These are phyloP conservation scores for Meredithiella fracta DNA, from an alignment of 2,329 filamentous ascomycete species.

Conservation along the genomic window DNA sequence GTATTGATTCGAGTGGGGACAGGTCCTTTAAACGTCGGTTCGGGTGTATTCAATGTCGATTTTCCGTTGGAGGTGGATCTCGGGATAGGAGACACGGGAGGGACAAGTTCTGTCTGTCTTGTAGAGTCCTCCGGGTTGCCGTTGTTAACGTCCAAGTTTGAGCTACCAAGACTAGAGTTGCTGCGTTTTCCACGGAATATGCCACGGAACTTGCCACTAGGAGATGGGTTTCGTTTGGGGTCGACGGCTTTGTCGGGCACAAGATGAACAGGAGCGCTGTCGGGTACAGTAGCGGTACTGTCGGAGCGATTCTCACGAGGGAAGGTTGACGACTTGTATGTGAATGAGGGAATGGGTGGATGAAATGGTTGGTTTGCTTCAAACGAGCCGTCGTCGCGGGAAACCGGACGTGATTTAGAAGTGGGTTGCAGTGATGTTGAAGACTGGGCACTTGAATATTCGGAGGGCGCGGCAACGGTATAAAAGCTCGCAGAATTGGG, in stretches of 20 bases:
- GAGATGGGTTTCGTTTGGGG: constrained; percentile 42
- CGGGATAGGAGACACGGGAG: background rate
- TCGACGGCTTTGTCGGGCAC: constrained; percentile 29
- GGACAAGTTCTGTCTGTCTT: background rate
- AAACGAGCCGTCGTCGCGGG: background rate
- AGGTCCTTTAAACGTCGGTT: background rate
- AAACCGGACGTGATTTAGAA: constrained; percentile 8
- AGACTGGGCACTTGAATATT: constrained; percentile 5
- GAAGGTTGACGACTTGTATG: constrained; percentile 10
- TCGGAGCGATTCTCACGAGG: constrained; percentile 6
- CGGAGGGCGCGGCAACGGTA: constrained; percentile 10
- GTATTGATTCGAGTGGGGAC: constrained; percentile 9
- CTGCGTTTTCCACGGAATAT: constrained; percentile 47
- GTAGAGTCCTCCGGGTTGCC: constrained; percentile 23
- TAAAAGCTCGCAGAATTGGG: constrained; percentile 7
- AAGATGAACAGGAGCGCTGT: constrained; percentile 20
- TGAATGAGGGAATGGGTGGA: constrained; percentile 5
- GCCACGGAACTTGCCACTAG: constrained; percentile 53
- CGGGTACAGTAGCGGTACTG: background rate
- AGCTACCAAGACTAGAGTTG: constrained; percentile 19
- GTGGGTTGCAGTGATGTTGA: constrained; percentile 2
- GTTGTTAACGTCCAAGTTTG: constrained; percentile 4
- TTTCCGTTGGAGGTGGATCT: background rate
- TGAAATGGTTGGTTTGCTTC: background rate
- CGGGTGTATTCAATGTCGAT: background rate